These are phyloP conservation scores for Paulownia fortunei DNA, from an alignment of 257 asterid genomes.

Conservation along the genomic window DNA sequence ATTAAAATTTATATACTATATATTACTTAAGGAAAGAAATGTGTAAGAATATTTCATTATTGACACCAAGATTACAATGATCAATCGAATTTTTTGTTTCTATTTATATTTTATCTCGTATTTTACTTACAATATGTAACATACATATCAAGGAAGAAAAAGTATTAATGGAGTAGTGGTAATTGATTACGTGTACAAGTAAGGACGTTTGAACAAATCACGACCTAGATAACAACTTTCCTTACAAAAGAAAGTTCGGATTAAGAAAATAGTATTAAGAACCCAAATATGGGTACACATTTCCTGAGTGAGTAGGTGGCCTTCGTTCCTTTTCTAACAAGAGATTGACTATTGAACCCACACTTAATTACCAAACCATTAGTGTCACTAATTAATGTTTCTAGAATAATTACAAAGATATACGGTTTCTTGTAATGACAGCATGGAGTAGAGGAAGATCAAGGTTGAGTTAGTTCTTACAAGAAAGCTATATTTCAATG, in stretches of 20 bases:
- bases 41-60: too few relatives aligned
- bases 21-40: too few relatives aligned
- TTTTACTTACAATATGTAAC: too few relatives aligned
- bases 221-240: conserved; percentile 27
- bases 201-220: conserved; percentile 34
- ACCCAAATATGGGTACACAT: conserved; percentile 24
- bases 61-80: too few relatives aligned
- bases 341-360: conserved; percentile 56
- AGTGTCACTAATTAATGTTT: conserved; percentile 32
- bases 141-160: too few relatives aligned
- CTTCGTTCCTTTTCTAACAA: conserved; percentile 58
- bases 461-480: conserved; percentile 42
- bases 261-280: neutral
- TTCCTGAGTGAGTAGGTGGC: conserved; percentile 63
- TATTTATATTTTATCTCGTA: too few relatives aligned
- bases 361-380: conserved; percentile 33
- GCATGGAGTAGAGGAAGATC: conserved; percentile 5
- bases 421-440: conserved; percentile 33
- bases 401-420: conserved; percentile 26
- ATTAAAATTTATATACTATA: too few relatives aligned
- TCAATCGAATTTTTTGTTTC: too few relatives aligned
- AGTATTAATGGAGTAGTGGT: neutral
- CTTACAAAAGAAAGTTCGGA: conserved; percentile 20
- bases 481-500: conserved; percentile 43
- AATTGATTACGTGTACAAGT: conserved; percentile 29